Evolutionary conservation across 352 stramenopile species (phyloP).

Genomic region (Peronospora farinosa): DNA sequence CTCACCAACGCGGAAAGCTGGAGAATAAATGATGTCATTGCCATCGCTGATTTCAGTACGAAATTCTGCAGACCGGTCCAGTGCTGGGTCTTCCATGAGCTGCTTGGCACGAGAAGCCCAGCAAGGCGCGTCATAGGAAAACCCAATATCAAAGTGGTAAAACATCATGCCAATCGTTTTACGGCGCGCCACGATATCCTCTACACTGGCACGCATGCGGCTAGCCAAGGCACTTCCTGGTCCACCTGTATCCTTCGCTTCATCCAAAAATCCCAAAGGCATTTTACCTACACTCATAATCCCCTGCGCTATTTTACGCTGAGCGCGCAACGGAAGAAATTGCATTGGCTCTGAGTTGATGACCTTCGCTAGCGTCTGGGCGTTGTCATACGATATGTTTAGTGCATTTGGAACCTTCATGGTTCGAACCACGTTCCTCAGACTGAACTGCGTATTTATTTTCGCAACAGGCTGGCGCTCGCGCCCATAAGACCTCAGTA

Average conservation of each 20-base stretch:
- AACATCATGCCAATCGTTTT: slow-evolving; percentile 78
- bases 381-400: slow-evolving; percentile 77
- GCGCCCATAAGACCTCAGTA: slow-evolving; percentile 77
- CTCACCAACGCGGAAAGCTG: slow-evolving; percentile 41
- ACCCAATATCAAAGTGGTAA: slow-evolving; percentile 83
- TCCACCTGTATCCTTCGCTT: slow-evolving; percentile 19
- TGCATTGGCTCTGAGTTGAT: slow-evolving; percentile 66
- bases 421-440: slow-evolving; percentile 81
- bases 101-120: slow-evolving; percentile 42
- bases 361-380: slow-evolving; percentile 45
- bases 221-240: slow-evolving; percentile 43
- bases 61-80: slow-evolving; percentile 52
- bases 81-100: slow-evolving; percentile 53
- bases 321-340: slow-evolving; percentile 40
- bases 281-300: slow-evolving; percentile 67
- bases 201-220: slow-evolving; percentile 50
- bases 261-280: slow-evolving; percentile 52
- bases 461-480: slow-evolving; percentile 72
- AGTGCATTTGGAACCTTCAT: slow-evolving; percentile 79
- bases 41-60: slow-evolving; percentile 10
- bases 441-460: slow-evolving; percentile 71
- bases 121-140: slow-evolving; percentile 52
- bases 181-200: slow-evolving; percentile 48
- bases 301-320: slow-evolving; percentile 57
- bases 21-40: slow-evolving; percentile 35